Conservation (phyloP, 2,329 filamentous ascomycete genomes). For the Fusarium buharicum region DNA sequence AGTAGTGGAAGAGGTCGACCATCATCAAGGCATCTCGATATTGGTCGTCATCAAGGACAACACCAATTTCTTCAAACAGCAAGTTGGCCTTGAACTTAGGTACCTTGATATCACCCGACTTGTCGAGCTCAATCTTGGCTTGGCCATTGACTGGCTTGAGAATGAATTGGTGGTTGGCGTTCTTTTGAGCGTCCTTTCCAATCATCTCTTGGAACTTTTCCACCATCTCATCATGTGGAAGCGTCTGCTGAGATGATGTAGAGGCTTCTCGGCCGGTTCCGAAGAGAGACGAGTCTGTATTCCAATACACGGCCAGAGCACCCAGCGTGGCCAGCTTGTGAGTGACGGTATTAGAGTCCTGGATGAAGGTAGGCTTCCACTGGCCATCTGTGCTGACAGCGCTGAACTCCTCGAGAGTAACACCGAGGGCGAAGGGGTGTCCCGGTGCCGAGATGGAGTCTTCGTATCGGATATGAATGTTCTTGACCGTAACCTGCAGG, state of each 20-base stretch:
- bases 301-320: slow-evolving; percentile 95
- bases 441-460: slow-evolving; percentile 95
- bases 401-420: slow-evolving; percentile 96
- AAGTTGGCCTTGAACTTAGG: slow-evolving; percentile 92
- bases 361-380: slow-evolving; percentile 96
- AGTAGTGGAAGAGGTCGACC: slow-evolving; percentile 98
- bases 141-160: slow-evolving; percentile 95
- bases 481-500: slow-evolving; percentile 95
- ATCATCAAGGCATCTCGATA: slow-evolving; percentile 98
- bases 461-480: slow-evolving; percentile 98
- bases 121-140: slow-evolving; percentile 94
- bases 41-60: slow-evolving; percentile 97
- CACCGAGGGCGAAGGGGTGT: slow-evolving; percentile 91
- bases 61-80: slow-evolving; percentile 95
- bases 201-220: slow-evolving; percentile 82
- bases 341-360: slow-evolving; percentile 82
- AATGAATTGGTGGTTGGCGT: slow-evolving; percentile 84
- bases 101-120: slow-evolving; percentile 80
- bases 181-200: slow-evolving; percentile 70
- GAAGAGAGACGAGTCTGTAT: slow-evolving; percentile 88
- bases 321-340: slow-evolving; percentile 94
- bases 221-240: slow-evolving; percentile 81
- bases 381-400: slow-evolving; percentile 94
- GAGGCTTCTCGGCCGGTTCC: slow-evolving; percentile 79
- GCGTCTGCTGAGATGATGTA: slow-evolving; percentile 60